Evolutionary conservation across 1,284 basidiomycete genomes (phyloP).

Genomic region (Puccinia hordei): DNA sequence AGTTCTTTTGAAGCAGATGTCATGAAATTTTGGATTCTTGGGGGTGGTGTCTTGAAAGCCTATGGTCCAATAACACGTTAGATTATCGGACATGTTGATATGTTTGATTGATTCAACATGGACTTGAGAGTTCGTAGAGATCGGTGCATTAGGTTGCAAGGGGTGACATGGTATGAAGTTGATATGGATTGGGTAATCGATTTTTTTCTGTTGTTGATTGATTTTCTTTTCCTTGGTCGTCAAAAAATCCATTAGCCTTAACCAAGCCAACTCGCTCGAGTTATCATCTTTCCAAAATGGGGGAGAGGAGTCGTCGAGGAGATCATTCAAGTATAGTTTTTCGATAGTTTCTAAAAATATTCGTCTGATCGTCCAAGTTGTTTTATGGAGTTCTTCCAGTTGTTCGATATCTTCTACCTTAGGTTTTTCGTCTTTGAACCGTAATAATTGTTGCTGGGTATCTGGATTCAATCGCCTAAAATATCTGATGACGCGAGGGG

Average conservation of each 20-base stretch:
- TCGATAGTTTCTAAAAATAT: constrained; percentile 35
- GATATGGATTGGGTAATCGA: constrained; percentile 33
- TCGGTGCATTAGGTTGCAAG: constrained; percentile 14
- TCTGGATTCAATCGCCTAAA: constrained; percentile 25
- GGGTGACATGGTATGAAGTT: constrained; percentile 38
- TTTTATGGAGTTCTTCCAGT: constrained; percentile 11
- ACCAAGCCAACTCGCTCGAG: constrained; percentile 27
- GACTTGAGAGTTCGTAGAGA: background rate
- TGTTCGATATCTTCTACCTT: background rate
- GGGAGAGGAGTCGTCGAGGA: constrained; percentile 15
- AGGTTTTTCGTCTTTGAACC: constrained; percentile 9
- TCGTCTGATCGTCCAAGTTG: constrained; percentile 31
- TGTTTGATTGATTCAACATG: constrained; percentile 1
- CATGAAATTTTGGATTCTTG: constrained; percentile 22
- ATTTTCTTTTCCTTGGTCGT: background rate
- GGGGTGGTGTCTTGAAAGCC: constrained; percentile 39
- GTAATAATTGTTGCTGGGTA: constrained; percentile 3
- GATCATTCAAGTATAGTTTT: background rate
- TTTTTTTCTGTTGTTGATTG: background rate
- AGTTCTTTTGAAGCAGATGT: constrained; percentile 25
- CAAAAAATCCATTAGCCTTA: constrained; percentile 12
- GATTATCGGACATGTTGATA: background rate
- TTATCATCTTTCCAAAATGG: constrained; percentile 33
- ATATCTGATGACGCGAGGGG: constrained; percentile 17
- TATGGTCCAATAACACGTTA: constrained; percentile 3